Conservation (phyloP, 768 basidiomycete species). For the Tylopilus intermedius region DNA sequence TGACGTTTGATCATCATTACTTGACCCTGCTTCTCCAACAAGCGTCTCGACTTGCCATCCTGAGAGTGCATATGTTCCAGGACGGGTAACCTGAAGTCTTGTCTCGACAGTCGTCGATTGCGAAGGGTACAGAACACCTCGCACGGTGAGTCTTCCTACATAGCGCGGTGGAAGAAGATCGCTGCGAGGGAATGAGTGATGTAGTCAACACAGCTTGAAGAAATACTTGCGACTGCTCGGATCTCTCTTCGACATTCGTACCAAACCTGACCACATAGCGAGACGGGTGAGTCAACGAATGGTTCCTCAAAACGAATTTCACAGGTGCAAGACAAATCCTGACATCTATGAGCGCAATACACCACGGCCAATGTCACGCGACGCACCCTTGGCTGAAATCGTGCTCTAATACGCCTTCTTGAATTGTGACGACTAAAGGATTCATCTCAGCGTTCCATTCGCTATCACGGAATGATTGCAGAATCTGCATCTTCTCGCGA, state of each 20-base stretch:
- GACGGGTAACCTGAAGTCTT: conserved; percentile 54
- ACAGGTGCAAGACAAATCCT: conserved; percentile 57
- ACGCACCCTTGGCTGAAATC: conserved; percentile 71
- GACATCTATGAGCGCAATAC: conserved; percentile 7
- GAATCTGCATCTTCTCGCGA: conserved; percentile 60
- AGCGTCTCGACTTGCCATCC: conserved; percentile 69
- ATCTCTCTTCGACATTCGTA: conserved; percentile 18
- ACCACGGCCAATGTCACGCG: not conserved
- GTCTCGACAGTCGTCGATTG: conserved; percentile 41
- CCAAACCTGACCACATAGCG: conserved; percentile 53
- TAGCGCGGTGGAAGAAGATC: conserved; percentile 51
- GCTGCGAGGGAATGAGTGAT: conserved; percentile 27
- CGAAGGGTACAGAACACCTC: conserved; percentile 52
- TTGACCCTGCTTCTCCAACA: conserved; percentile 39
- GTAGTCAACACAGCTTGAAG: not conserved
- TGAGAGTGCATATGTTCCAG: conserved; percentile 60
- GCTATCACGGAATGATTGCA: conserved; percentile 61
- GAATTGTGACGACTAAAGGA: conserved; percentile 54
- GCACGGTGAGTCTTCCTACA: conserved; percentile 61
- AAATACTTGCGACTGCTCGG: conserved; percentile 21
- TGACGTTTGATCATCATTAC: conserved; percentile 4
- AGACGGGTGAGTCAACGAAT: conserved; percentile 60
- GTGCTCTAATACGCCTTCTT: conserved; percentile 46
- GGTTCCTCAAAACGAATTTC: conserved; percentile 60
- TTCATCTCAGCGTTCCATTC: conserved; percentile 81